Conservation (phyloP, 1,139 yeast species). For the Candida frijolesensis region DNA sequence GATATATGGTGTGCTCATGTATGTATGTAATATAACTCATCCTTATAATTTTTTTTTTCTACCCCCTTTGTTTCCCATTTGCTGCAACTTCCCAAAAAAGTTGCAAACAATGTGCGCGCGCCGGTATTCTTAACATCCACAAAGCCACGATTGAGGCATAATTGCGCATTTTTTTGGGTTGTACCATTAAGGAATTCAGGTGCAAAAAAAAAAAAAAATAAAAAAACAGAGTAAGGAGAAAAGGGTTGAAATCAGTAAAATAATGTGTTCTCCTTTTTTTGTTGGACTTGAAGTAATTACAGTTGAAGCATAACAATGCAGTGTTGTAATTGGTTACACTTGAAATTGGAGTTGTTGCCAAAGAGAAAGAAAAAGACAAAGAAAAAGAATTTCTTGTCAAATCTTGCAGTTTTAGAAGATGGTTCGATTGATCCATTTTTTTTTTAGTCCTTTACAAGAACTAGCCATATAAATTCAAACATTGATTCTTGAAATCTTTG, state of each 20-base stretch:
- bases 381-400: slow-evolving; percentile 1
- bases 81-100: slow-evolving; percentile 1
- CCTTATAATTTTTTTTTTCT: too few species aligned
- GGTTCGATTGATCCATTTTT: neutral
- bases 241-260: neutral
- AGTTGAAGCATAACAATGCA: slow-evolving; percentile 4
- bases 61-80: neutral
- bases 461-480: slow-evolving; percentile 5
- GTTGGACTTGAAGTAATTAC: neutral
- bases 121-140: too few species aligned
- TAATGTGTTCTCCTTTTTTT: neutral
- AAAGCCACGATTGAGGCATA: too few species aligned
- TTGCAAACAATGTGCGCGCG: neutral
- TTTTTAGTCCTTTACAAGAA: neutral
- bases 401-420: slow-evolving; percentile 1
- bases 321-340: neutral
- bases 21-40: too few species aligned
- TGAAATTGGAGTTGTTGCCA: neutral
- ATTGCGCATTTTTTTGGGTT: too few species aligned
- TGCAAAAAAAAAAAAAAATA: neutral
- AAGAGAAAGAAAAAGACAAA: slow-evolving; percentile 5
- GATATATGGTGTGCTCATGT: too few species aligned
- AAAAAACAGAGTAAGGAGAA: neutral
- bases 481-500: slow-evolving; percentile 4
- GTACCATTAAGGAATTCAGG: neutral